A percentile compares a stretch with the other conserved stretches of the same genome.
phyloP scores from a whole-genome alignment of 306 rosid species.

The Calophaca sinica region DNA sequence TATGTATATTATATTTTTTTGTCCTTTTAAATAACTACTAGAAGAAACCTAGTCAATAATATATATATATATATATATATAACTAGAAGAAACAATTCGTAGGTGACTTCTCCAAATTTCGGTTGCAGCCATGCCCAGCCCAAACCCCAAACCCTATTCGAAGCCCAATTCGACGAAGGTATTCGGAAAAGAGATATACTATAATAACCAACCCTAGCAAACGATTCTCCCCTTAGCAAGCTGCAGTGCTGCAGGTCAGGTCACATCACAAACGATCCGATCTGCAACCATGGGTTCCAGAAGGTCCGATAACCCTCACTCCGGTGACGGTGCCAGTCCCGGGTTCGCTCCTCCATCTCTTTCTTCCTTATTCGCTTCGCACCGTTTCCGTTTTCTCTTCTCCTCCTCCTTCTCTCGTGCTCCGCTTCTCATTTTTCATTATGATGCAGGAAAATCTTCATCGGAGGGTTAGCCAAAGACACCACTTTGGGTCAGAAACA shows the following conservation, averaged over 20 bases:
- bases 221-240: background rate
- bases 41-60: too few species aligned
- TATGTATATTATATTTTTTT: too few species aligned
- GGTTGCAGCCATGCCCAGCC: background rate
- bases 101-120: too few species aligned
- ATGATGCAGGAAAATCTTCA: slow-evolving; percentile 83
- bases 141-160: background rate
- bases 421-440: background rate
- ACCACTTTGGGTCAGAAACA: slow-evolving; percentile 64
- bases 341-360: slow-evolving; percentile 57
- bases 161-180: slow-evolving; percentile 8
- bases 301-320: slow-evolving; percentile 66
- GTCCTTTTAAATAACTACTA: too few species aligned
- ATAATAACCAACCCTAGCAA: slow-evolving; percentile 23
- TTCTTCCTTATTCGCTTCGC: background rate
- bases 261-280: background rate
- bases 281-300: slow-evolving; percentile 68
- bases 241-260: background rate
- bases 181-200: background rate
- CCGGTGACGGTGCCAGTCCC: slow-evolving; percentile 89
- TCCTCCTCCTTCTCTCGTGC: background rate
- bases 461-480: slow-evolving; percentile 95
- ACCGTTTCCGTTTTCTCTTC: background rate
- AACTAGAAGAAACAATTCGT: too few species aligned
- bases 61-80: too few species aligned